These are phyloP conservation scores for Cladorrhinum sp. DNA, from an alignment of 2,329 filamentous ascomycete genomes.

Conservation along the genomic window DNA sequence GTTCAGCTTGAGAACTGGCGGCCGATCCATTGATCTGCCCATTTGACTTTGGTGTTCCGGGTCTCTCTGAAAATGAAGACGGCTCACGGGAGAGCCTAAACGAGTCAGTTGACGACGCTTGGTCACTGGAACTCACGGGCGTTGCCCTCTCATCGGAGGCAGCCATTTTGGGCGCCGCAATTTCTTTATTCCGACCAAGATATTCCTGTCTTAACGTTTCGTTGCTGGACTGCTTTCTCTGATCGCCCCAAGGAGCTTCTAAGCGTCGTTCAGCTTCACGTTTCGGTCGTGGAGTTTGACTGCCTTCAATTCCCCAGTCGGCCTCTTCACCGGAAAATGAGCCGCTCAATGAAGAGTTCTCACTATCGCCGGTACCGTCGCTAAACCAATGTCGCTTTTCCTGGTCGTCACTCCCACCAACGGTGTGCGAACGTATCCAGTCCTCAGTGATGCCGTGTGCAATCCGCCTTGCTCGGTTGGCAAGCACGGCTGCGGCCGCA, in stretches of 20 bases:
- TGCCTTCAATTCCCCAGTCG: slow-evolving; percentile 48
- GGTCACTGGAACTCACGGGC: slow-evolving; percentile 19
- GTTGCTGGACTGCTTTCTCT: slow-evolving; percentile 51
- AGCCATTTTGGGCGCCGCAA: slow-evolving; percentile 27
- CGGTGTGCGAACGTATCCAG: slow-evolving; percentile 83
- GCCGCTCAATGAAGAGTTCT: slow-evolving; percentile 72
- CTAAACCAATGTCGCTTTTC: slow-evolving; percentile 82
- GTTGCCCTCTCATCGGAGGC: slow-evolving; percentile 24
- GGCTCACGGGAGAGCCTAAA: slow-evolving; percentile 4
- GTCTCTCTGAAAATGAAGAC: slow-evolving; percentile 19
- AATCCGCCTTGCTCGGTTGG: slow-evolving; percentile 59
- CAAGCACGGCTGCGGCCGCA: slow-evolving; percentile 60
- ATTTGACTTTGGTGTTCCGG: slow-evolving; percentile 35
- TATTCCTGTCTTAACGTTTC: slow-evolving; percentile 51
- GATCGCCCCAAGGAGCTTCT: slow-evolving; percentile 36
- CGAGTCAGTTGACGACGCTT: slow-evolving; percentile 8
- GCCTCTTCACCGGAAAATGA: slow-evolving; percentile 51
- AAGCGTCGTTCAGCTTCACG: slow-evolving; percentile 29
- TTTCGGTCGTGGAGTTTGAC: slow-evolving; percentile 42
- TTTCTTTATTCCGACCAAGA: slow-evolving; percentile 24
- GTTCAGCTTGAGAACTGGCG: slow-evolving; percentile 19
- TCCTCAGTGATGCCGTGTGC: slow-evolving; percentile 70
- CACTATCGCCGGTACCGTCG: slow-evolving; percentile 70
- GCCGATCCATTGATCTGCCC: slow-evolving; percentile 30
- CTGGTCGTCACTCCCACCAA: slow-evolving; percentile 58